Evolutionary conservation across 208 protist species (phyloP).

Genomic region (Leishmania amazonensis): DNA sequence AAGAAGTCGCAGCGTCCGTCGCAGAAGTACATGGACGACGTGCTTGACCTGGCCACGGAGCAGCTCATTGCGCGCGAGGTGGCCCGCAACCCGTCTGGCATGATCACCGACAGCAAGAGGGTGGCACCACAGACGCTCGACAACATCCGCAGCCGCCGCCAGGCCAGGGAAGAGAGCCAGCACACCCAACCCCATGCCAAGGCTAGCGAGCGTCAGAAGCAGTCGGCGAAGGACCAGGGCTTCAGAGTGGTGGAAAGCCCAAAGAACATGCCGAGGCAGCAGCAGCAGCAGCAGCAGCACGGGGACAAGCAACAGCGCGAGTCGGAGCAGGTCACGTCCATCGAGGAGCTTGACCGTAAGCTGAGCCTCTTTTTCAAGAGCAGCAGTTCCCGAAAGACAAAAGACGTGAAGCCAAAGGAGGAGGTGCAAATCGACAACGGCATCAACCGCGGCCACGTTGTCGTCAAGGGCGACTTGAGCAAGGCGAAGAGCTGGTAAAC

Average conservation of each 20-base stretch:
- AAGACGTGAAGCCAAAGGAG: slow-evolving; percentile 33
- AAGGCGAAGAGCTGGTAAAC: slow-evolving; percentile 46
- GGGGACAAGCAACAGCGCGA: slow-evolving; percentile 20
- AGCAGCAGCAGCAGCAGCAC: slow-evolving; percentile 18
- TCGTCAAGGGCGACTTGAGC: slow-evolving; percentile 54
- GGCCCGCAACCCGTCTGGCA: slow-evolving; percentile 41
- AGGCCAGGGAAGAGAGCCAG: slow-evolving; percentile 35
- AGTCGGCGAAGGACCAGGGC: slow-evolving; percentile 52
- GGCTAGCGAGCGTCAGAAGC: slow-evolving; percentile 46
- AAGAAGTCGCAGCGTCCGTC: slow-evolving; percentile 40
- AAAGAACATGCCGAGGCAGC: slow-evolving; percentile 23
- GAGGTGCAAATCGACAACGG: slow-evolving; percentile 25
- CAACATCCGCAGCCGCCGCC: slow-evolving; percentile 32
- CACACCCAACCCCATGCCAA: slow-evolving; percentile 8
- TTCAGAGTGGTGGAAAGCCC: slow-evolving; percentile 45
- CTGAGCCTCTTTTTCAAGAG: slow-evolving; percentile 76
- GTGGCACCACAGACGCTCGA: slow-evolving; percentile 51
- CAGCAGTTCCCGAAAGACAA: slow-evolving; percentile 44
- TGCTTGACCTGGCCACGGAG: slow-evolving; percentile 64
- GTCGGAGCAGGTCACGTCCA: slow-evolving; percentile 13
- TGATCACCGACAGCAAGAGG: slow-evolving; percentile 60
- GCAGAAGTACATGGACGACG: slow-evolving; percentile 45
- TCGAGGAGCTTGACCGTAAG: slow-evolving; percentile 76
- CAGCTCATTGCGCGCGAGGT: slow-evolving; percentile 72
- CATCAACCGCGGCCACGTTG: slow-evolving; percentile 38